These are phyloP conservation scores for Galeopsis tetrahit DNA, from an alignment of 257 asterid genomes.

Conservation along the genomic window DNA sequence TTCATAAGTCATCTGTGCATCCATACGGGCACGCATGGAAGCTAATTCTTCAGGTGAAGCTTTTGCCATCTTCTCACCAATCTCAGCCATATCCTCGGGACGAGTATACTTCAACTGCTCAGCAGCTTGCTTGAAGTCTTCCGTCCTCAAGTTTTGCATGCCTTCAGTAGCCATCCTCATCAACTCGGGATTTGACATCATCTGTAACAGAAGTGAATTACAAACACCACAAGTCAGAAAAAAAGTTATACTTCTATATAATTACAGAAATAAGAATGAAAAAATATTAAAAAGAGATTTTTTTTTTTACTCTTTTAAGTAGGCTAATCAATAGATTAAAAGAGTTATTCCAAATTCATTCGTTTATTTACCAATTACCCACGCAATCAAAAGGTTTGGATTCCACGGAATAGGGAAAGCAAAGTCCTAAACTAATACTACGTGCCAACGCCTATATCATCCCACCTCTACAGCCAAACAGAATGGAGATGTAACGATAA, in stretches of 20 bases:
- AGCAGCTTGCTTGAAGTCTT: constrained; percentile 85
- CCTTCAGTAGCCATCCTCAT: constrained; percentile 94
- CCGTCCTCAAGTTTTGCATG: constrained; percentile 89
- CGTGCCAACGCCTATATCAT: background rate
- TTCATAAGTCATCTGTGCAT: constrained; percentile 82
- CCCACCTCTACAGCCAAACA: background rate
- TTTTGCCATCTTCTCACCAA: constrained; percentile 87
- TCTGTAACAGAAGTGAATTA: constrained; percentile 51
- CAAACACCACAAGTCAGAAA: constrained; percentile 28
- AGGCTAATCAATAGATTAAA: background rate
- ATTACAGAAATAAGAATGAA: background rate
- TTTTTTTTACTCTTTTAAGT: background rate
- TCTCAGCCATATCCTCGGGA: constrained; percentile 92
- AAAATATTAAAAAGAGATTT: background rate
- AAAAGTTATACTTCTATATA: background rate
- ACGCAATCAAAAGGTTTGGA: background rate
- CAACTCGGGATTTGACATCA: constrained; percentile 98
- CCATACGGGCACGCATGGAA: constrained; percentile 75
- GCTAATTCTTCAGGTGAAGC: constrained; percentile 93
- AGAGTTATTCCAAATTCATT: background rate
- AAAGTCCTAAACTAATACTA: constrained; percentile 8
- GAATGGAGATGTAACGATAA: background rate
- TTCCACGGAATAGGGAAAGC: background rate
- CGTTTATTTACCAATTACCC: background rate
- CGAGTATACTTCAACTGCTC: constrained; percentile 91